A percentile compares a stretch with the other conserved stretches of the same genome.
Conservation (phyloP, 441 rosid genomes). For the Eugenia klotzschiana region DNA sequence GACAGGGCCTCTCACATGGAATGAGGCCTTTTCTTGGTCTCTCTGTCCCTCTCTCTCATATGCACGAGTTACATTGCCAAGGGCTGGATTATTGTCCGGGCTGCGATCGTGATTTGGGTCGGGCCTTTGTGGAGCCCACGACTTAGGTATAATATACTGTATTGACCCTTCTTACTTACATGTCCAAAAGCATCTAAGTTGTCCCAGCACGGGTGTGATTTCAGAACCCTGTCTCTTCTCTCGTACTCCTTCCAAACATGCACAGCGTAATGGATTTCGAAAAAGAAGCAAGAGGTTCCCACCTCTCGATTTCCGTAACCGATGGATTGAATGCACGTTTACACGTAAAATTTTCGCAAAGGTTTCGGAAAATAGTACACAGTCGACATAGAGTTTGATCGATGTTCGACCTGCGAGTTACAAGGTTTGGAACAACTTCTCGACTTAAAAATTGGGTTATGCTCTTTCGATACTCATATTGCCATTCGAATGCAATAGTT, state of each 20-base stretch:
- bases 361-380: background rate
- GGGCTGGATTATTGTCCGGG: background rate
- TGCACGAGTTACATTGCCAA: background rate
- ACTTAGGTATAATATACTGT: background rate
- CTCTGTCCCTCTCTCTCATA: background rate
- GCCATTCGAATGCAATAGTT: background rate
- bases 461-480: background rate
- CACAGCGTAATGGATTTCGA: background rate
- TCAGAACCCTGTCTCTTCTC: background rate
- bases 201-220: background rate
- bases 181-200: background rate
- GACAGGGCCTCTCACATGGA: background rate
- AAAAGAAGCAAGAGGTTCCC: background rate
- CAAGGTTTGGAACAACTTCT: background rate
- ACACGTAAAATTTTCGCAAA: background rate
- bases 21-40: background rate
- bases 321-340: background rate
- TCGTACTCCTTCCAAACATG: background rate
- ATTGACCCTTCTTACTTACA: background rate
- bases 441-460: background rate
- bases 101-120: background rate
- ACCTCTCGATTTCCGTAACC: background rate
- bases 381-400: fast-evolving
- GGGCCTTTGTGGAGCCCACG: background rate
- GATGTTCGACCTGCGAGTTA: background rate